Evolutionary conservation across 345 rosid species (phyloP).

Genomic region (Euphorbia pulcherrima): DNA sequence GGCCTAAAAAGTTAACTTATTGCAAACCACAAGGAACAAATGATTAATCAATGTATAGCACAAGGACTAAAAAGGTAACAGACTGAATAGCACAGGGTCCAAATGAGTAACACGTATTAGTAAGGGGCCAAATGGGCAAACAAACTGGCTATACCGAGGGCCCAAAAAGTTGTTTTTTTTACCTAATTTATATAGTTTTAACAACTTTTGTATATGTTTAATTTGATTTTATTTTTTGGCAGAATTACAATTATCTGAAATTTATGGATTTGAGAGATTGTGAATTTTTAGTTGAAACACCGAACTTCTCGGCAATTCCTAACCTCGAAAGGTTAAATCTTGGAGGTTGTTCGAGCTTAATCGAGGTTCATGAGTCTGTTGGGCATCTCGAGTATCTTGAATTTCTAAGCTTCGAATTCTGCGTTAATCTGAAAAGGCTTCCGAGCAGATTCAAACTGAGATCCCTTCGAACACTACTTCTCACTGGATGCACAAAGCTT

Average conservation of each 20-base stretch:
- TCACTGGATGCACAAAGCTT: constrained; percentile 26
- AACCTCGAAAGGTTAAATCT: constrained; percentile 22
- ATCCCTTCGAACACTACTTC: constrained; percentile 14
- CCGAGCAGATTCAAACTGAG: constrained; percentile 16
- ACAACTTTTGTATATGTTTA: neutral
- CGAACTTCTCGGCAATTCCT: constrained; percentile 14
- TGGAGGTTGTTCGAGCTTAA: constrained; percentile 21
- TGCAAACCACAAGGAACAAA: too few relatives aligned
- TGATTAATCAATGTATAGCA: too few relatives aligned
- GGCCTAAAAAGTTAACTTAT: too few relatives aligned
- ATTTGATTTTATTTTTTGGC: neutral
- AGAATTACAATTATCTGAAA: constrained; percentile 15
- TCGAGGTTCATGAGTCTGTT: constrained; percentile 16
- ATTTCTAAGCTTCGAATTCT: constrained; percentile 21
- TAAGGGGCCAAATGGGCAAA: too few relatives aligned
- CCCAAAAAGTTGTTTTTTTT: too few relatives aligned
- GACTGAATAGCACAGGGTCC: too few relatives aligned
- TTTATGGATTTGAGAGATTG: constrained; percentile 22
- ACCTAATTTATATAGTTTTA: neutral
- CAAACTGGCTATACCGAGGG: too few relatives aligned
- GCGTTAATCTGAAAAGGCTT: constrained; percentile 23
- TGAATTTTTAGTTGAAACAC: constrained; percentile 12
- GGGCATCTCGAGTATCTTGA: constrained; percentile 11
- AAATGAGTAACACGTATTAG: too few relatives aligned
- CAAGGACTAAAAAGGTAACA: too few relatives aligned